These are phyloP conservation scores for Glomus cerebriforme DNA, from an alignment of 192 early-diverging fungal species.

Conservation along the genomic window DNA sequence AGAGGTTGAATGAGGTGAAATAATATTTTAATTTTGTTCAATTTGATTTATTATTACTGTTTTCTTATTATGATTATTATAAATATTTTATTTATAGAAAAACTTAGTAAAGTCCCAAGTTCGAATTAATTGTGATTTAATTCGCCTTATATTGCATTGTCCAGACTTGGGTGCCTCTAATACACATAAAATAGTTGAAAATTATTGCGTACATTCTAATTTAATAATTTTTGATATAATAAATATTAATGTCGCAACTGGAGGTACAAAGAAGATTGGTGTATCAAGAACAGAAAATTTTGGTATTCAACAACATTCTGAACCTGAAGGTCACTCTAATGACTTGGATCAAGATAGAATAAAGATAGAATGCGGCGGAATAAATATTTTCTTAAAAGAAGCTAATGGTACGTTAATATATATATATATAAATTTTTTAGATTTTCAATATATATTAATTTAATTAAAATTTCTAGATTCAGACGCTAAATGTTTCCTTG, in stretches of 20 bases:
- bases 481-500: constrained; percentile 35
- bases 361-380: constrained; percentile 34
- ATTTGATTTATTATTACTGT: neutral
- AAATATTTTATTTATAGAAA: constrained; percentile 12
- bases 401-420: constrained; percentile 26
- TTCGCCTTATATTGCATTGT: constrained; percentile 25
- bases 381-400: constrained; percentile 9
- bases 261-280: no score
- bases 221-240: constrained; percentile 12
- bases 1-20: constrained; percentile 31
- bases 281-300: neutral
- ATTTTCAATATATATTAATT: neutral
- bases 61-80: neutral
- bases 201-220: constrained; percentile 20
- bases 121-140: neutral
- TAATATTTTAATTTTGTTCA: neutral
- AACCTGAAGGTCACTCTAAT: neutral
- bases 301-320: neutral
- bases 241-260: constrained; percentile 9
- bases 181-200: neutral
- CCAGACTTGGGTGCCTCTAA: constrained; percentile 12
- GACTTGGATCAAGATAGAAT: constrained; percentile 28
- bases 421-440: neutral
- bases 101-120: neutral
- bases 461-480: constrained; percentile 32